Evolutionary conservation across 1,139 yeast species (phyloP).

Genomic region (Lodderomyces theae): DNA sequence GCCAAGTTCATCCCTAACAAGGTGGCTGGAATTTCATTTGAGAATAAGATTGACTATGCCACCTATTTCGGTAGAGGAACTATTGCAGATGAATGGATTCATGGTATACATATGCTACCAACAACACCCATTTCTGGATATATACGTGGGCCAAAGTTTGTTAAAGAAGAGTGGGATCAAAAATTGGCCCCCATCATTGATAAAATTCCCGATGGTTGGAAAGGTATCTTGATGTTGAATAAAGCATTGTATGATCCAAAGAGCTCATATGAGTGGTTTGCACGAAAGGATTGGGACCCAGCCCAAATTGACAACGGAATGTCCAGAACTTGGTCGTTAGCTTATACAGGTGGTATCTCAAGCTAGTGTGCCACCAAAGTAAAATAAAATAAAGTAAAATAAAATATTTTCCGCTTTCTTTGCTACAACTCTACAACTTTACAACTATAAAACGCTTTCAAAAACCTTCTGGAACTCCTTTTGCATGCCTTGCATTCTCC

Average conservation of each 20-base stretch:
- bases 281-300: conserved; percentile 38
- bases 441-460: conserved; percentile 11
- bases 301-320: conserved; percentile 41
- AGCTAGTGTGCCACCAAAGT: no score
- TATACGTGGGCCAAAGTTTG: conserved; percentile 35
- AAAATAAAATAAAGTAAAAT: no score
- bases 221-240: conserved; percentile 42
- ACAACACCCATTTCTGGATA: conserved; percentile 44
- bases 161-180: conserved; percentile 44
- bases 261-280: conserved; percentile 38
- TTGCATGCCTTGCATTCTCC: conserved; percentile 58
- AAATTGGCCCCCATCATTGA: conserved; percentile 32
- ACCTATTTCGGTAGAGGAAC: conserved; percentile 47
- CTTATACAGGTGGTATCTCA: conserved; percentile 36
- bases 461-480: conserved; percentile 89
- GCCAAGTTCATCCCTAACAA: conserved; percentile 36
- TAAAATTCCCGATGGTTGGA: conserved; percentile 45
- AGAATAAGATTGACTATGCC: conserved; percentile 44
- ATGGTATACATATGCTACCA: conserved; percentile 49
- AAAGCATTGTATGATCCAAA: conserved; percentile 37
- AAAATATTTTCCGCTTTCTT: no score
- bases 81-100: conserved; percentile 45
- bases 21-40: conserved; percentile 47
- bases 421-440: no score
- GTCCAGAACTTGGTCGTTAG: conserved; percentile 47